Conservation (phyloP, 176 grass and related monocot species). For the Metroxylon sagu region DNA sequence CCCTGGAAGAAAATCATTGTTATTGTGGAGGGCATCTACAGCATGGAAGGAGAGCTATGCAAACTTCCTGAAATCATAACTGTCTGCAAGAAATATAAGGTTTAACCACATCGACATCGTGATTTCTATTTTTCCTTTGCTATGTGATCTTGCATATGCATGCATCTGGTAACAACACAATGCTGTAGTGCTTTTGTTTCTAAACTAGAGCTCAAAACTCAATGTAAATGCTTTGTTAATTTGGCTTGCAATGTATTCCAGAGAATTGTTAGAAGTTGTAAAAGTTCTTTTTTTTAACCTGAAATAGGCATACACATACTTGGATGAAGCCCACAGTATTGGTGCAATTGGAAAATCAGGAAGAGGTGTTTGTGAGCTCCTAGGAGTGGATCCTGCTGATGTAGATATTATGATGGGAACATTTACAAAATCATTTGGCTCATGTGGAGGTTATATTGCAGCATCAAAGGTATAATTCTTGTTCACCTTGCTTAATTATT, state of each 20-base stretch:
- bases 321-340: conserved; percentile 86
- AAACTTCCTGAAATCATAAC: conserved; percentile 79
- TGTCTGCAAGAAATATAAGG: conserved; percentile 94
- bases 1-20: conserved; percentile 93
- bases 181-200: too few species aligned
- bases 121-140: conserved; percentile 14
- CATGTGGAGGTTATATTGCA: conserved; percentile 83
- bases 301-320: conserved; percentile 68
- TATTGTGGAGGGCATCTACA: conserved; percentile 83
- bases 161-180: background rate
- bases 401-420: conserved; percentile 94
- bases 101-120: background rate
- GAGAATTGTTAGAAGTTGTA: too few species aligned
- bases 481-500: background rate
- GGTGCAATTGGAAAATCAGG: conserved; percentile 75
- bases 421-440: conserved; percentile 80
- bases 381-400: conserved; percentile 68
- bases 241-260: too few species aligned
- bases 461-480: conserved; percentile 50
- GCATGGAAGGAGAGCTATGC: conserved; percentile 88
- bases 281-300: background rate
- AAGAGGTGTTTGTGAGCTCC: conserved; percentile 69
- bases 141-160: conserved; percentile 1
- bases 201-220: too few species aligned
- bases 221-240: too few species aligned